Base-by-base conservation (phyloP, 768 basidiomycete genomes). In the Serendipita indica region DNA sequence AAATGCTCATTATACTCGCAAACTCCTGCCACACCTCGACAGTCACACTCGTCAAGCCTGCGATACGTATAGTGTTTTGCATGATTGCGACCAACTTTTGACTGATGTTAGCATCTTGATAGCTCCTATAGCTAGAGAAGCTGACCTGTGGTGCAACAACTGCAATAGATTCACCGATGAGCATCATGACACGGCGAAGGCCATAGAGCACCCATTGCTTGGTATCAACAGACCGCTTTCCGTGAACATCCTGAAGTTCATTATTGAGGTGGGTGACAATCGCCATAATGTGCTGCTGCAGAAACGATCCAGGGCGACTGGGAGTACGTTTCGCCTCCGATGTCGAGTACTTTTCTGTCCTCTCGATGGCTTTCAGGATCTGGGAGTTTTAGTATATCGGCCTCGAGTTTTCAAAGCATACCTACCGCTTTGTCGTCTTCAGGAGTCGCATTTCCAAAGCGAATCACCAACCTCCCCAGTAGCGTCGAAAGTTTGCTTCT, bases 31-130 rank as follows among this genome's bases (percentile, higher is more conserved):
- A 98, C 35, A 82, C 86, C 32, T 79, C 73, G 2, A 99, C 72
- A 0, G 90, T 86, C 4, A 82, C 83, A 60, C 86, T 80, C 0
- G 87, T 79, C 4, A 99, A 75, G 61, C 85, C 84, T 0, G 78
- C 77, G 10, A 89, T 75, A 33, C 74, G 69, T n/a, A 96, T 76
- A 72, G 85, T 87, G 3, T 87, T 90, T 71, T 98, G 94, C 35
- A 99, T 78, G 16, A 86, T 91, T 0, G 94, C 91, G 87, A 98
- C 91, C 64, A 97, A 84, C 94, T 99, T 63, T 6, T 30, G 12
- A 39, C 14, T 25, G 60, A 6, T 13, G 35, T 32, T 3, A 3
- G 58, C 16, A 16, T 7, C 2, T 27, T 4, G 10, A 18, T 20
- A 18, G 28, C 3, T 13, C 20, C 18, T 13, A 33, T 12, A 33